These are phyloP conservation scores for Gelatoporia subvermispora DNA, from an alignment of 768 basidiomycete genomes.

Conservation along the genomic window DNA sequence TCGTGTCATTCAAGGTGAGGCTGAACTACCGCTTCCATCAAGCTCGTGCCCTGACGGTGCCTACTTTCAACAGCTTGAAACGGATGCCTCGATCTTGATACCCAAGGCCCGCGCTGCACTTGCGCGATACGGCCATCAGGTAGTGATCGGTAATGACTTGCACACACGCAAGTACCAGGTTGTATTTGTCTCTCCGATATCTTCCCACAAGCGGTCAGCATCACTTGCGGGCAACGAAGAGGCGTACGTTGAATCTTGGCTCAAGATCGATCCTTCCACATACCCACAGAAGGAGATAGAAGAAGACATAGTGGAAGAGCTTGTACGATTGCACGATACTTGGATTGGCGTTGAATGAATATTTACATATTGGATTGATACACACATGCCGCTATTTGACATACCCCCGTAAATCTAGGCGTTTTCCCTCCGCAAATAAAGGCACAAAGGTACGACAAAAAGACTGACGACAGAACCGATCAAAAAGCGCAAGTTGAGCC, in stretches of 20 bases:
- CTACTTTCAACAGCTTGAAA: conserved; percentile 69
- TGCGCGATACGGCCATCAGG: conserved; percentile 92
- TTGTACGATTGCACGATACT: conserved; percentile 64
- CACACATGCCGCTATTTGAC: neutral
- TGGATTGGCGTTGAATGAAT: conserved; percentile 51
- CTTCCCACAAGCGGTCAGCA: conserved; percentile 12
- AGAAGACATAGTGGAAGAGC: conserved; percentile 77
- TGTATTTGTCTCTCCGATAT: conserved; percentile 71
- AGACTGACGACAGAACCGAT: no score
- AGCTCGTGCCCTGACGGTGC: neutral
- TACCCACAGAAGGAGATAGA: conserved; percentile 74
- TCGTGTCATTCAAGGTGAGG: conserved; percentile 93
- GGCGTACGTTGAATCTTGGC: conserved; percentile 54
- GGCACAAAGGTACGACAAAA: no score
- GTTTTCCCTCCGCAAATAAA: no score
- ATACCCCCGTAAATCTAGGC: no score
- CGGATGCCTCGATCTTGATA: conserved; percentile 74
- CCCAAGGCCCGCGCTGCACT: conserved; percentile 89
- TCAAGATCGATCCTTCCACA: conserved; percentile 45
- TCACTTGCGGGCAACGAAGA: conserved; percentile 13
- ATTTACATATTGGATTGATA: no score
- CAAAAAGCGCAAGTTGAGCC: no score
- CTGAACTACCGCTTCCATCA: neutral
- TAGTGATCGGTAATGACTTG: conserved; percentile 96
- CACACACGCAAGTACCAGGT: conserved; percentile 88